Conservation (phyloP, 805 yeast genomes). For the Metschnikowia chrysomelidarum region DNA sequence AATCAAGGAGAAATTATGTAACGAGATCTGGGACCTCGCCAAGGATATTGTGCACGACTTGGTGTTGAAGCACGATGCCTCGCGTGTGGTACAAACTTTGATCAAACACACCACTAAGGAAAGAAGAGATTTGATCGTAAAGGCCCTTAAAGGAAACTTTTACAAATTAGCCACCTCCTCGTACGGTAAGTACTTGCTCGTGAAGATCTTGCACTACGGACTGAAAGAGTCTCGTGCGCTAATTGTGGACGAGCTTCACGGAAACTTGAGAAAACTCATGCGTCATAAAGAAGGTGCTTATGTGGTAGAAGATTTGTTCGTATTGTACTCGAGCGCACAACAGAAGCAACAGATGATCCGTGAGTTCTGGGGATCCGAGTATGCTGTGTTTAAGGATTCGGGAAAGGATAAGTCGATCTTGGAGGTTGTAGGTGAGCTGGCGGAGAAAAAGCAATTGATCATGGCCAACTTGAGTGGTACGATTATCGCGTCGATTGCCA, state of each 20-base stretch:
- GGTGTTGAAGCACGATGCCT: slow-evolving; percentile 93
- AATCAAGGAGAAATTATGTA: slow-evolving; percentile 71
- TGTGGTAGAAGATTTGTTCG: slow-evolving; percentile 90
- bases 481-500: slow-evolving; percentile 85
- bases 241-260: slow-evolving; percentile 83
- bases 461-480: slow-evolving; percentile 76
- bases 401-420: slow-evolving; percentile 61
- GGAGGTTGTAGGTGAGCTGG: slow-evolving; percentile 63
- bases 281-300: slow-evolving; percentile 98
- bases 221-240: slow-evolving; percentile 72
- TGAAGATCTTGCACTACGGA: slow-evolving; percentile 90
- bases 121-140: slow-evolving; percentile 68
- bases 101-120: slow-evolving; percentile 81
- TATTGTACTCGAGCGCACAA: slow-evolving; percentile 76
- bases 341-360: slow-evolving; percentile 89
- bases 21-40: slow-evolving; percentile 82
- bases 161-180: slow-evolving; percentile 86
- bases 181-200: slow-evolving; percentile 88
- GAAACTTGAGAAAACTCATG: slow-evolving; percentile 86
- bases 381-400: slow-evolving; percentile 81
- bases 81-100: slow-evolving; percentile 92
- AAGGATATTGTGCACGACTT: slow-evolving; percentile 77
- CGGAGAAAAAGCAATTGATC: slow-evolving; percentile 76
- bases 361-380: slow-evolving; percentile 96
- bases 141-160: slow-evolving; percentile 69